Conservation (phyloP, 176 grass and related monocot genomes). For the sorghum (Sorghum bicolor) region DNA sequence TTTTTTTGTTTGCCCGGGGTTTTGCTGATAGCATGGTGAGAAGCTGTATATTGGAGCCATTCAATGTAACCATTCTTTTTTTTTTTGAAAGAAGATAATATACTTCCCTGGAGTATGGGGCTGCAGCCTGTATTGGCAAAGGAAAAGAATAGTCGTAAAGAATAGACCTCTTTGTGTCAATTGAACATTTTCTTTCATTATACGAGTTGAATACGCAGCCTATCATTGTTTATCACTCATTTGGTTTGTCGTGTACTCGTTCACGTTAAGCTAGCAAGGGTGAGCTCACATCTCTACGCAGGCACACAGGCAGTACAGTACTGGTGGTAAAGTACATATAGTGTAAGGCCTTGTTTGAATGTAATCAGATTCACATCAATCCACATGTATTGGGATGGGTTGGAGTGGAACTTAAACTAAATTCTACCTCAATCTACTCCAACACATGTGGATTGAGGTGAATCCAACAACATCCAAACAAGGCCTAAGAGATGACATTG, state of each 20-base stretch:
- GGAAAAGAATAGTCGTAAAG: slow-evolving; percentile 28
- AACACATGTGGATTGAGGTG: no score
- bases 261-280: neutral
- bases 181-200: neutral
- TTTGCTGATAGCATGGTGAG: slow-evolving; percentile 49
- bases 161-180: slow-evolving; percentile 9
- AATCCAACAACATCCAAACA: no score
- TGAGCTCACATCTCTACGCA: neutral
- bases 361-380: no score
- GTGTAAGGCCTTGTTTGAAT: no score
- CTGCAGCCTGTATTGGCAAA: slow-evolving; percentile 35
- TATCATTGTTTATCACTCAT: neutral
- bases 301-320: neutral
- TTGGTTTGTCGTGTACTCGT: neutral
- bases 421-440: no score
- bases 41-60: slow-evolving; percentile 53
- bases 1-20: slow-evolving; percentile 29
- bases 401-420: no score
- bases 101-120: slow-evolving; percentile 28
- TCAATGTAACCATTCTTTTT: slow-evolving; percentile 60
- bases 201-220: slow-evolving; percentile 9
- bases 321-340: neutral
- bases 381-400: no score
- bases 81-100: slow-evolving; percentile 43
- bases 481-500: neutral